phyloP scores from a whole-genome alignment of 1,284 basidiomycete species.

The Amylostereum chailletii region DNA sequence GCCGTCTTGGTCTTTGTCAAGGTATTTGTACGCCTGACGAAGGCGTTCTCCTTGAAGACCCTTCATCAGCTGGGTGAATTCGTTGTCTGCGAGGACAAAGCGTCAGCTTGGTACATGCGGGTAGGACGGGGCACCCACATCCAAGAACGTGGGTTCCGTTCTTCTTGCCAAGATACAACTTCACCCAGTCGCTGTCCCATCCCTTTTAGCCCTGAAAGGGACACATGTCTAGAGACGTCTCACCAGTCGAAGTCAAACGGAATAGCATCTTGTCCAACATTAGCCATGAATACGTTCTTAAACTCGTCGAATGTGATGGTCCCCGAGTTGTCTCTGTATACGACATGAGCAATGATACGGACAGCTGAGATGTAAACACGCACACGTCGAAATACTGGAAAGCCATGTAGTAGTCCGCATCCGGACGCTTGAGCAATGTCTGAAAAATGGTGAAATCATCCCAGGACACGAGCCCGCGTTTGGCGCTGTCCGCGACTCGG shows the following conservation, averaged over 20 bases:
- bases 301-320: slow-evolving; percentile 90
- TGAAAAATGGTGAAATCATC: slow-evolving; percentile 94
- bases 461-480: slow-evolving; percentile 79
- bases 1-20: slow-evolving; percentile 84
- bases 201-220: too few species aligned
- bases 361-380: slow-evolving; percentile 22
- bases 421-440: slow-evolving; percentile 81
- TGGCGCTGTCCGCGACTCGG: slow-evolving; percentile 78
- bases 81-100: slow-evolving; percentile 53
- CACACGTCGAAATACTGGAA: slow-evolving; percentile 95
- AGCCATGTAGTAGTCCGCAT: slow-evolving; percentile 93
- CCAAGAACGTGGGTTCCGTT: slow-evolving; percentile 86
- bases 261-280: slow-evolving; percentile 73
- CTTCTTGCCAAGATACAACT: slow-evolving; percentile 87
- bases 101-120: slow-evolving; percentile 4
- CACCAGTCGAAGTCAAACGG: slow-evolving; percentile 93
- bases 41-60: slow-evolving; percentile 92
- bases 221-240: slow-evolving; percentile 13
- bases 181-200: slow-evolving; percentile 76
- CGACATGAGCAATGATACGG: background rate
- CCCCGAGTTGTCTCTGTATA: slow-evolving; percentile 72
- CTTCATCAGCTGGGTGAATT: slow-evolving; percentile 96
- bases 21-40: slow-evolving; percentile 85
- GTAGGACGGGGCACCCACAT: slow-evolving; percentile 45
- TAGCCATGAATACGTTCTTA: slow-evolving; percentile 81